Percentiles rank a stretch among this genome's conserved stretches.
Conservation (phyloP, 1,284 basidiomycete genomes). For the Tylopilus sp. region DNA sequence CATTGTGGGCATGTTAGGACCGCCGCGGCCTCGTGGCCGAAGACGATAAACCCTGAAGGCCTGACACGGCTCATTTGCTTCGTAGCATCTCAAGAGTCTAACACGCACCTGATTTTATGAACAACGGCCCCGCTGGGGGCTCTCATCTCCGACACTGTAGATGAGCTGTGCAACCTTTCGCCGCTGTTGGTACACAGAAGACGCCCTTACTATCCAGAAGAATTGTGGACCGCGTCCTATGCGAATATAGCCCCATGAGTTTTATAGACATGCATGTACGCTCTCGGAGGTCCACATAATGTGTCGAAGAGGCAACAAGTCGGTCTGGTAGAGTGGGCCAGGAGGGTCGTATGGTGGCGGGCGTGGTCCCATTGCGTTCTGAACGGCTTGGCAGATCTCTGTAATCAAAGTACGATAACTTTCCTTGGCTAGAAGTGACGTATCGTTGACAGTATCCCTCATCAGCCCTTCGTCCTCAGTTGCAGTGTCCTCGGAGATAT, state of each 20-base stretch:
- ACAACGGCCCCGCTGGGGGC: constrained; percentile 41
- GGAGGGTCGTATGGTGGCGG: constrained; percentile 63
- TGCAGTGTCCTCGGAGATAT: constrained; percentile 53
- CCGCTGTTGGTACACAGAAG: constrained; percentile 60
- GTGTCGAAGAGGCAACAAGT: constrained; percentile 53
- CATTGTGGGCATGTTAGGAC: no score
- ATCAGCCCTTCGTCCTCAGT: constrained; percentile 32
- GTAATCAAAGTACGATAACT: constrained; percentile 54
- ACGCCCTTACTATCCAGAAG: constrained; percentile 62
- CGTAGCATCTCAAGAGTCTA: constrained; percentile 26
- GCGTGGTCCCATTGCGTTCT: constrained; percentile 68
- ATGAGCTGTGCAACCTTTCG: constrained; percentile 61
- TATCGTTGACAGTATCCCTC: neutral
- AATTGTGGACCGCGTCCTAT: constrained; percentile 50
- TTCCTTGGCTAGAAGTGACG: neutral
- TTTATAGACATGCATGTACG: constrained; percentile 59
- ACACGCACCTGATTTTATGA: constrained; percentile 57
- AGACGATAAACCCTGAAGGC: no score
- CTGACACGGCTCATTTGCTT: no score
- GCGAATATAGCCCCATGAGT: constrained; percentile 62
- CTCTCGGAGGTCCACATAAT: constrained; percentile 54
- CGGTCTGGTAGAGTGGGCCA: constrained; percentile 60
- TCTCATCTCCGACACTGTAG: constrained; percentile 42
- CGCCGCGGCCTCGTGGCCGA: no score
- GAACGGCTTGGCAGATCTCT: constrained; percentile 62